Conservation (phyloP, 345 rosid species). For the Angophora floribunda region DNA sequence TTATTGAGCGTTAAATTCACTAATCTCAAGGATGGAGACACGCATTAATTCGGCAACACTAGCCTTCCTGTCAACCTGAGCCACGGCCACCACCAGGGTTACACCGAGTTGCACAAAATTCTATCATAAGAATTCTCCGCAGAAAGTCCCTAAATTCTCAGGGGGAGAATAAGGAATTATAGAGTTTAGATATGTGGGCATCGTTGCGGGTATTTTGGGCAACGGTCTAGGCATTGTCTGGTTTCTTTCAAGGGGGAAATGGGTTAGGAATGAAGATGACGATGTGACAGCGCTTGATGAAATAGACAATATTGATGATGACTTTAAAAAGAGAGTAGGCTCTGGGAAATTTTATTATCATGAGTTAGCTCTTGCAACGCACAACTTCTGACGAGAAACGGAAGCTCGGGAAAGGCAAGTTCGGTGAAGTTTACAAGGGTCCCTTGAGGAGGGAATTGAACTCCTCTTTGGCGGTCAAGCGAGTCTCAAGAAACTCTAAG, state of each 20-base stretch:
- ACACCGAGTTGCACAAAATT: not conserved
- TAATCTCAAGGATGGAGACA: not conserved
- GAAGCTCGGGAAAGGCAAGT: constrained; percentile 22
- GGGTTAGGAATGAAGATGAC: not conserved
- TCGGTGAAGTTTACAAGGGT: constrained; percentile 17
- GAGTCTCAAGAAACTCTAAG: not conserved
- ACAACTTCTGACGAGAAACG: constrained; percentile 5
- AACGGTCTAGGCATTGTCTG: not conserved
- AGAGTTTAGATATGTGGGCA: not conserved
- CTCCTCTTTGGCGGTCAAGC: constrained; percentile 8
- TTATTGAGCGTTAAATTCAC: not conserved
- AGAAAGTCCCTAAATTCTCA: too few relatives aligned
- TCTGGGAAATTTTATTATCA: constrained; percentile 9
- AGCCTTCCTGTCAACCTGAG: not conserved
- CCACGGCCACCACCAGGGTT: constrained; percentile 7
- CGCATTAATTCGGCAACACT: not conserved
- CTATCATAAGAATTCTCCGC: constrained; percentile 1
- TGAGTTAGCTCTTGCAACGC: constrained; percentile 10
- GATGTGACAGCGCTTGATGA: not conserved
- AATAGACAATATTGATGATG: not conserved
- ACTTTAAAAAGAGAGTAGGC: not conserved
- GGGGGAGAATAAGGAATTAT: too few relatives aligned
- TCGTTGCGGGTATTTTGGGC: not conserved
- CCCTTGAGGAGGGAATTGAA: not conserved
- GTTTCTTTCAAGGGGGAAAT: not conserved